Conservation (phyloP, 345 rosid genomes). For the Trapa bicornis region DNA sequence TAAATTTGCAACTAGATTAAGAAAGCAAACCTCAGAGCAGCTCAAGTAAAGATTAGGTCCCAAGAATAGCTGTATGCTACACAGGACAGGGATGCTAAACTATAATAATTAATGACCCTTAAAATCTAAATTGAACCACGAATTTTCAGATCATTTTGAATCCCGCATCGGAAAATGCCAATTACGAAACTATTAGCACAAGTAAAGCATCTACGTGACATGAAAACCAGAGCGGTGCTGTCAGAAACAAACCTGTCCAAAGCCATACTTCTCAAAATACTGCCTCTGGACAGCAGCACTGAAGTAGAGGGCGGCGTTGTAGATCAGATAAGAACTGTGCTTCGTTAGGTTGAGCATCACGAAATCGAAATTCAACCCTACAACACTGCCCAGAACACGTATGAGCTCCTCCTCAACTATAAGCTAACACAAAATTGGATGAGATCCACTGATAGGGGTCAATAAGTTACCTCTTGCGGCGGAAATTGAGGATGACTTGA, state of each 20-base stretch:
- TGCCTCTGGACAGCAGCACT: conserved; percentile 63
- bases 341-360: conserved; percentile 80
- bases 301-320: conserved; percentile 79
- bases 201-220: too few species aligned
- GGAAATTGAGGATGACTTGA: conserved; percentile 67
- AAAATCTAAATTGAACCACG: not conserved
- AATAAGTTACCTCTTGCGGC: conserved; percentile 38
- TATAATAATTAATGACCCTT: not conserved
- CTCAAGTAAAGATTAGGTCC: not conserved
- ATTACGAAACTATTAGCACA: not conserved
- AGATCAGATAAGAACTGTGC: conserved; percentile 86
- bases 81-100: too few species aligned
- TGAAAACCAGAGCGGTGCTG: too few species aligned
- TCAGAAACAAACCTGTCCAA: conserved; percentile 21
- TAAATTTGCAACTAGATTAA: too few species aligned
- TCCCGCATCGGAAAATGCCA: not conserved
- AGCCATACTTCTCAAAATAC: conserved; percentile 66
- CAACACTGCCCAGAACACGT: conserved; percentile 32
- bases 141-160: not conserved
- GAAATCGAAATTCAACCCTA: conserved; percentile 86
- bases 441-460: too few species aligned
- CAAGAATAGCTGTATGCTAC: not conserved
- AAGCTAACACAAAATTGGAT: too few species aligned
- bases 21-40: not conserved
- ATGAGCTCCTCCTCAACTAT: not conserved